These are phyloP conservation scores for Fusarium oxysporum DNA, from an alignment of 2,329 filamentous ascomycete genomes.

Conservation along the genomic window DNA sequence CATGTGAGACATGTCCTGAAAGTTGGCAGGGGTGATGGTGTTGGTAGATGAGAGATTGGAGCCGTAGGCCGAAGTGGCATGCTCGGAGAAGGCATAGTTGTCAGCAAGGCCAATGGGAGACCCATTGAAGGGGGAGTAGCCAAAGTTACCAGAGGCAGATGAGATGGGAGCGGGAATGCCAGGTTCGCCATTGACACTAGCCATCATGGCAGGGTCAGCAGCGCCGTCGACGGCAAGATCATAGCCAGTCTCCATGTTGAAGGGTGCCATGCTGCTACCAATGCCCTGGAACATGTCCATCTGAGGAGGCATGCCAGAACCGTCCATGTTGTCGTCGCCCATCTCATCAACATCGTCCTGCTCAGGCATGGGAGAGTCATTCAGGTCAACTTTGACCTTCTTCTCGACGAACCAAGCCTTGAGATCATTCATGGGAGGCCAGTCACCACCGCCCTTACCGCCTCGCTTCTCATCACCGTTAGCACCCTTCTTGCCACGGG, in stretches of 20 bases:
- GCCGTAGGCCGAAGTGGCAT: slow-evolving; percentile 41
- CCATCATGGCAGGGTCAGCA: slow-evolving; percentile 31
- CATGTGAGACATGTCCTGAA: slow-evolving; percentile 43
- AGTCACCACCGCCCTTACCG: slow-evolving; percentile 54
- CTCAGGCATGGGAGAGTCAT: slow-evolving; percentile 50
- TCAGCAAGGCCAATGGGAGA: slow-evolving; percentile 40
- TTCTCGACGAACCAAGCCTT: slow-evolving; percentile 70
- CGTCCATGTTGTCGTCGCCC: slow-evolving; percentile 37
- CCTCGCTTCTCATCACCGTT: slow-evolving; percentile 62
- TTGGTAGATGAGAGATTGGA: slow-evolving; percentile 46
- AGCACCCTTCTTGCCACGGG: slow-evolving; percentile 58
- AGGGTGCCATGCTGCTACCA: slow-evolving; percentile 38
- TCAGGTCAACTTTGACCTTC: slow-evolving; percentile 56
- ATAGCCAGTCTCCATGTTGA: slow-evolving; percentile 38
- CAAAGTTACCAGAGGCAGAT: slow-evolving; percentile 41
- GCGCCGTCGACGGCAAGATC: slow-evolving; percentile 39
- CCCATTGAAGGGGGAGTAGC: slow-evolving; percentile 39
- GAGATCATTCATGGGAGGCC: slow-evolving; percentile 45
- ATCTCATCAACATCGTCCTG: slow-evolving; percentile 47
- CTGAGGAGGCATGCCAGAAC: slow-evolving; percentile 20
- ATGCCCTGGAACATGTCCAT: slow-evolving; percentile 43
- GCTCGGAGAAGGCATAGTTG: slow-evolving; percentile 45
- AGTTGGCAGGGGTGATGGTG: slow-evolving; percentile 45
- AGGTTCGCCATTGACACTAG: slow-evolving; percentile 34
- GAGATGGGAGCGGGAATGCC: slow-evolving; percentile 42